Percentiles rank a stretch among this genome's conserved stretches.
These are phyloP conservation scores for Dictyostelium intermedium DNA, from an alignment of 78 protist species.

Conservation along the genomic window DNA sequence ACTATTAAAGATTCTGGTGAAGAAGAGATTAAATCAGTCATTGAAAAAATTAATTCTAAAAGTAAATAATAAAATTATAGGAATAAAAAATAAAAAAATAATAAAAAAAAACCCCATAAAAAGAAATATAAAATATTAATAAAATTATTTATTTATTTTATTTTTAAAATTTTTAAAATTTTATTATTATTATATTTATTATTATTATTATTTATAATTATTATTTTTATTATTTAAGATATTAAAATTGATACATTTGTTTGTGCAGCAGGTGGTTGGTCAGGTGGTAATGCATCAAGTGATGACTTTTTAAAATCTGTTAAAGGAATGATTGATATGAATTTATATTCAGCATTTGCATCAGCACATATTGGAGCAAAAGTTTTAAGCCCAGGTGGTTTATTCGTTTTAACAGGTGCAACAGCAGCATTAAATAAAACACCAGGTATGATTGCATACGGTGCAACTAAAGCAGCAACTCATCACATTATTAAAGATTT, in stretches of 20 bases:
- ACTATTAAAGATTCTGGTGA: constrained; percentile 34
- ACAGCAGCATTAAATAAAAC: constrained; percentile 71
- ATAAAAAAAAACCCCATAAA: too few relatives aligned
- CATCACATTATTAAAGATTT: constrained; percentile 84
- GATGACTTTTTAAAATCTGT: constrained; percentile 57
- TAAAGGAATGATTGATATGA: constrained; percentile 73
- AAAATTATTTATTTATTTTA: not conserved
- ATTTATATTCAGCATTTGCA: constrained; percentile 68
- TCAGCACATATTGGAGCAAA: constrained; percentile 72
- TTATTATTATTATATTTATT: not conserved
- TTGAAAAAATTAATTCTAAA: not conserved
- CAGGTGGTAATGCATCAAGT: constrained; percentile 47
- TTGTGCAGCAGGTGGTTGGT: constrained; percentile 91
- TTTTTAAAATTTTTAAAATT: not conserved
- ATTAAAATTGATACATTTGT: constrained; percentile 78
- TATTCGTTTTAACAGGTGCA: constrained; percentile 88
- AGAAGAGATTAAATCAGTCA: constrained; percentile 5
- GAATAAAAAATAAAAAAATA: not conserved
- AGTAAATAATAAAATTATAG: not conserved
- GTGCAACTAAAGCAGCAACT: constrained; percentile 88
- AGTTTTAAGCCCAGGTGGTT: constrained; percentile 45
- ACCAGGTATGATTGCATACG: constrained; percentile 89
- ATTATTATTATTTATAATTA: not conserved
- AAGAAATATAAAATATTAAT: not conserved
- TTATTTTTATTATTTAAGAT: not conserved